Evolutionary conservation across 1,139 yeast genomes (phyloP), one percentile per base, ranked within the genome.

Genomic region (Zygosaccharomyces pseudobailii): DNA sequence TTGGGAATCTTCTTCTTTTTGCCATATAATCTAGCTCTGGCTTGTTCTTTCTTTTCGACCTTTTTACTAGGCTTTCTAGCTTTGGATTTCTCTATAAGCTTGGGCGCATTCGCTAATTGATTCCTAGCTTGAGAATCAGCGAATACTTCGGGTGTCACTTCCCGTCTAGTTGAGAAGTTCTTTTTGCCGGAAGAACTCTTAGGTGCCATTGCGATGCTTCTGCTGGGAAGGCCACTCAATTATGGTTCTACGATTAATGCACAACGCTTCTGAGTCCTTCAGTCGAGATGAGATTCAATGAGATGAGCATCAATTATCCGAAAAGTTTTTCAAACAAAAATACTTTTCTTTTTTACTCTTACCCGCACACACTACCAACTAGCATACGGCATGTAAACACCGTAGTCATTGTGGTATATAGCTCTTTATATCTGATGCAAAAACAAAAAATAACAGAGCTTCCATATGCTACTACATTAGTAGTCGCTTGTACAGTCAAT

Each of bases 51-150:
- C 67, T 82, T 83, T 36, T 80, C 76, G 36, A 72, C 72, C 9
- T 69, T 68, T 55, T 81, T 82, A 23, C 73, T 71, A 36, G 76
- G 75, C 56, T 77, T 76, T 54, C 70, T 74, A 32, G 74, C 75
- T 39, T 68, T 73, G 2, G 86, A 74, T 63, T 79, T 83, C 39
- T 83, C 84, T 6, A 85, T 79, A 49, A 76, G 68, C 45, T 80
- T 79, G n/a, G 89, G 85, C 55, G 76, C 79, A 55, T 71, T 70
- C 35, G 76, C 80, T 48, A 85, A 67, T 53, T 79, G 73, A 61
- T 85, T 85, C 59, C 86, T 74, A 7, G 92, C 90, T 13, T 70
- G 72, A 0, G 80, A 72, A 61, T 85, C 89, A 24, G 78, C 67
- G 53, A 73, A 73, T 22, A 85, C 85, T 55, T 85, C 92, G 2